phyloP scores from a whole-genome alignment of 768 basidiomycete genomes.

The Agrocybe chaxingu region DNA sequence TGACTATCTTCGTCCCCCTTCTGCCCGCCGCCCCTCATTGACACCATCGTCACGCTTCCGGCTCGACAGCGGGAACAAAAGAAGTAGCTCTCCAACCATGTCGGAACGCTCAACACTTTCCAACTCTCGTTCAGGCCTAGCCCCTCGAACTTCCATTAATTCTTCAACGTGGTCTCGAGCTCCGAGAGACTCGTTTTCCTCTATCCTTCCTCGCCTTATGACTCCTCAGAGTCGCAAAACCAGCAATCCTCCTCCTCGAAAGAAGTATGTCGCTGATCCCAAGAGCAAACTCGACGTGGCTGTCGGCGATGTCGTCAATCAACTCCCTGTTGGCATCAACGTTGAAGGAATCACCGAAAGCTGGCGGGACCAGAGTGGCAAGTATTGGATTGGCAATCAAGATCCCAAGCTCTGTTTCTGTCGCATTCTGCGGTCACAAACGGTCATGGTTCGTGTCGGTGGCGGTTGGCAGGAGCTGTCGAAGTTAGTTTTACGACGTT shows the following conservation, averaged over 20 bases:
- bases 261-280: conserved; percentile 83
- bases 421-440: conserved; percentile 85
- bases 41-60: conserved; percentile 36
- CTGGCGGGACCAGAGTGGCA: conserved; percentile 92
- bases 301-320: conserved; percentile 89
- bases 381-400: conserved; percentile 94
- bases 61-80: conserved; percentile 34
- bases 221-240: conserved; percentile 42
- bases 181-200: conserved; percentile 59
- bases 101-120: conserved; percentile 50
- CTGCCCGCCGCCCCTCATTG: conserved; percentile 12
- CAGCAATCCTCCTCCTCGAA: conserved; percentile 39
- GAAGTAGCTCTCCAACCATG: conserved; percentile 56
- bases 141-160: conserved; percentile 37
- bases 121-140: conserved; percentile 39
- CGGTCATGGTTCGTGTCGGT: conserved; percentile 95
- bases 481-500: conserved; percentile 44
- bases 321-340: conserved; percentile 80
- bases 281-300: conserved; percentile 90
- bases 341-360: conserved; percentile 77
- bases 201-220: conserved; percentile 34
- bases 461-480: conserved; percentile 94
- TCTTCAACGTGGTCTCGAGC: conserved; percentile 69
- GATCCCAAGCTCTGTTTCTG: conserved; percentile 91
- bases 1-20: conserved; percentile 29